Conservation (phyloP, 2,329 filamentous ascomycete genomes). For the Colletotrichum sp. region DNA sequence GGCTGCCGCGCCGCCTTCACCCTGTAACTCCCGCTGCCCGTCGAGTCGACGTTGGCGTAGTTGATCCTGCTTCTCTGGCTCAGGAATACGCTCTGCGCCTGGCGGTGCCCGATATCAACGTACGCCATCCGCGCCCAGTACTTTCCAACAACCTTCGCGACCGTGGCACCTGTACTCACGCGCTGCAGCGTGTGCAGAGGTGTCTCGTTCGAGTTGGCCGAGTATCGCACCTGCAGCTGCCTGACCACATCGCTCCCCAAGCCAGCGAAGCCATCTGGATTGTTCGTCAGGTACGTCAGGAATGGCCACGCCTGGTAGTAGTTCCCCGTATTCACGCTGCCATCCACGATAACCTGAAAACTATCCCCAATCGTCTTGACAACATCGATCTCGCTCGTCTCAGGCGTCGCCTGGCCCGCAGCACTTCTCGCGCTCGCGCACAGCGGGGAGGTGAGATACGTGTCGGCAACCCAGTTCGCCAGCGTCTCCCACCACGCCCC, state of each 20-base stretch:
- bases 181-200: slow-evolving; percentile 51
- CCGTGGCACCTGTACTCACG: slow-evolving; percentile 34
- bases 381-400: slow-evolving; percentile 40
- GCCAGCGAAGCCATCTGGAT: slow-evolving; percentile 47
- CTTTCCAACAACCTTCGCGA: slow-evolving; percentile 47
- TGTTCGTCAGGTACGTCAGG: slow-evolving; percentile 51
- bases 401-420: slow-evolving; percentile 29
- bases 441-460: slow-evolving; percentile 46
- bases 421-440: slow-evolving; percentile 42
- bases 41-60: slow-evolving; percentile 45
- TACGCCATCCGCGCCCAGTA: slow-evolving; percentile 61
- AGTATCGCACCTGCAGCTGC: slow-evolving; percentile 48
- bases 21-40: slow-evolving; percentile 36
- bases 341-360: slow-evolving; percentile 54
- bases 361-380: slow-evolving; percentile 47
- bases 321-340: slow-evolving; percentile 43
- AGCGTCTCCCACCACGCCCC: slow-evolving; percentile 58
- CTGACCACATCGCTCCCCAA: slow-evolving; percentile 45
- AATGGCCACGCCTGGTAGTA: slow-evolving; percentile 59
- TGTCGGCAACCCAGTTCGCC: slow-evolving; percentile 55
- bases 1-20: slow-evolving; percentile 47
- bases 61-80: slow-evolving; percentile 38
- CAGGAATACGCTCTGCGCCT: slow-evolving; percentile 42
- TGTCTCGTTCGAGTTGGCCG: slow-evolving; percentile 50
- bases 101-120: slow-evolving; percentile 51